phyloP scores from a whole-genome alignment of 1,284 basidiomycete genomes.

The Sanguinoderma infundibulare region DNA sequence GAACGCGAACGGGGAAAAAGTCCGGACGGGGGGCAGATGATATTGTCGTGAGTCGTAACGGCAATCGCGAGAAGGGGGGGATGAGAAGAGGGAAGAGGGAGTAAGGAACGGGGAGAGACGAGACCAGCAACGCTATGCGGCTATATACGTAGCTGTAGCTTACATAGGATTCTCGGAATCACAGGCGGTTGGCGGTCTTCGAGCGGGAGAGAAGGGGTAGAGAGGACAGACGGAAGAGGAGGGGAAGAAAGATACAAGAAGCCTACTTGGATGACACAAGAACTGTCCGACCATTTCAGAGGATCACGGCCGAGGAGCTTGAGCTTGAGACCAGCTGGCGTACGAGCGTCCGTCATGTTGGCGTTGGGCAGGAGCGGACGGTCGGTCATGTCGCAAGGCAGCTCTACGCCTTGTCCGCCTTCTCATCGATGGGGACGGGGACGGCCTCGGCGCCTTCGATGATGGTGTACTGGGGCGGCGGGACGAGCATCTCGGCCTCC shows the following conservation, averaged over 20 bases:
- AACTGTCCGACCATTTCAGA: too few relatives aligned
- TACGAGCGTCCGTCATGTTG: not conserved
- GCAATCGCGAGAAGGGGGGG: not conserved
- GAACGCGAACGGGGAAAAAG: not conserved
- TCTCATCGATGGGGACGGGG: slow-evolving; percentile 28
- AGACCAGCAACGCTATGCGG: not conserved
- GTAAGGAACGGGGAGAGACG: not conserved
- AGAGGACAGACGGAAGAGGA: too few relatives aligned
- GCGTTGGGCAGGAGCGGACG: too few relatives aligned
- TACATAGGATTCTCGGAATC: too few relatives aligned
- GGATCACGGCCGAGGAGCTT: too few relatives aligned
- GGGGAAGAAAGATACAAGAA: too few relatives aligned
- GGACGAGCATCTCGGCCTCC: slow-evolving; percentile 39
- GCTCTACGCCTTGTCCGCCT: slow-evolving; percentile 19
- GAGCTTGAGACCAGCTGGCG: too few relatives aligned
- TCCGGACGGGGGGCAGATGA: not conserved
- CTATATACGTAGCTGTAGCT: not conserved
- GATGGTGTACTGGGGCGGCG: slow-evolving; percentile 57
- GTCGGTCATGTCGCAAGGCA: not conserved
- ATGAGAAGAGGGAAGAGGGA: not conserved
- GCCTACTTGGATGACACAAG: too few relatives aligned
- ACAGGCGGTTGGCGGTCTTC: too few relatives aligned
- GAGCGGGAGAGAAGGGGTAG: too few relatives aligned
- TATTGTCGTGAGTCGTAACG: not conserved
- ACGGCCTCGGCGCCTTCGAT: slow-evolving; percentile 43